These are phyloP conservation scores for Lodderomyces parapsilosis DNA, from an alignment of 1,139 yeast species.

Conservation along the genomic window DNA sequence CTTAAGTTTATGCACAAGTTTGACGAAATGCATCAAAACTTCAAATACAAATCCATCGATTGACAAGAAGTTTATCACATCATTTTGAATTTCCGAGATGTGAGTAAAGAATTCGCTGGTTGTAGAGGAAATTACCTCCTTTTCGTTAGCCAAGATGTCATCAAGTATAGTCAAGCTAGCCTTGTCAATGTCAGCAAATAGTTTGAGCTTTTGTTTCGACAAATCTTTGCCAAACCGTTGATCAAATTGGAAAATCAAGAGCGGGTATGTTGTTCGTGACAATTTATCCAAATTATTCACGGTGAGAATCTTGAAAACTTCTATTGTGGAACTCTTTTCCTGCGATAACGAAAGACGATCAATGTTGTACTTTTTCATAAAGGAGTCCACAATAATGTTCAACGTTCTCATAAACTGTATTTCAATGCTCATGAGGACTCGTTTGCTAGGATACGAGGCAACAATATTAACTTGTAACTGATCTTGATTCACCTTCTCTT, in stretches of 20 bases:
- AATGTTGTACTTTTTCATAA: conserved; percentile 41
- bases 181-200: conserved; percentile 45
- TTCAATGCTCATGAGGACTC: conserved; percentile 43
- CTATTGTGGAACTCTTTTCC: conserved; percentile 19
- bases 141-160: conserved; percentile 41
- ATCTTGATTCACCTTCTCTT: conserved; percentile 15
- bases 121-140: conserved; percentile 11
- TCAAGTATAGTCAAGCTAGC: conserved; percentile 43
- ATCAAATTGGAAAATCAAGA: conserved; percentile 35
- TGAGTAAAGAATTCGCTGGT: conserved; percentile 21
- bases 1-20: conserved; percentile 38
- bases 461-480: conserved; percentile 26
- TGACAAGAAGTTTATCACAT: conserved; percentile 15
- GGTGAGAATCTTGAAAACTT: conserved; percentile 40
- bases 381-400: conserved; percentile 41
- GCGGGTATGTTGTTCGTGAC: conserved; percentile 33
- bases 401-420: conserved; percentile 49
- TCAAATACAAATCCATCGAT: conserved; percentile 45
- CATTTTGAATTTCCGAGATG: background rate
- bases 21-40: conserved; percentile 42
- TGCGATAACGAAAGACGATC: conserved; percentile 23
- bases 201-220: conserved; percentile 38
- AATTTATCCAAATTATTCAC: conserved; percentile 47
- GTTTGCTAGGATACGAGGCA: conserved; percentile 40
- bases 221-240: conserved; percentile 35